These are phyloP conservation scores for Monoraphidium neglectum DNA, from an alignment of 139 green algal genomes.

Conservation along the genomic window DNA sequence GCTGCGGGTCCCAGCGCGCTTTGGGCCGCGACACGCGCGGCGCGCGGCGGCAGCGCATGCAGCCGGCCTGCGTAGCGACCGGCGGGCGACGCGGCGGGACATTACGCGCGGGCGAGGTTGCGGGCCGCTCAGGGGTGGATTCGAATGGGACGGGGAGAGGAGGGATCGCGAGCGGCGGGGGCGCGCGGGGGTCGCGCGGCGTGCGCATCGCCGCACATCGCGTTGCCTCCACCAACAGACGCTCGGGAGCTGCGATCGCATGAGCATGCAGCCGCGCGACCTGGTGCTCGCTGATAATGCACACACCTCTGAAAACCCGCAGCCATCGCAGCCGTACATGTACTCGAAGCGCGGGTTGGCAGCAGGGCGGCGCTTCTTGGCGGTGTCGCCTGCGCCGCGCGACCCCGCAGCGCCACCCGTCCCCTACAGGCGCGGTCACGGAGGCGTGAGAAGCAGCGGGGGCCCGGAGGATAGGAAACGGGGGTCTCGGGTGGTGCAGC, in stretches of 20 bases:
- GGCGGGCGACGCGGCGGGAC: background rate
- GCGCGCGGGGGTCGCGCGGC: too few relatives aligned
- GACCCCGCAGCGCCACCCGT: too few relatives aligned
- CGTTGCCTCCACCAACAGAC: too few relatives aligned
- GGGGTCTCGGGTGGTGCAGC: too few relatives aligned
- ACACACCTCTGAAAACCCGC: constrained; percentile 7
- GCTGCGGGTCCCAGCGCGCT: constrained; percentile 28
- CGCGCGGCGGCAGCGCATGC: constrained; percentile 10
- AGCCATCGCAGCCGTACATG: constrained; percentile 16
- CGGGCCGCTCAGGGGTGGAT: background rate
- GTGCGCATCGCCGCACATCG: too few relatives aligned
- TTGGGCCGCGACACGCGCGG: constrained; percentile 32
- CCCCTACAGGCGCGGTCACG: too few relatives aligned
- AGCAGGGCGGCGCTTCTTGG: background rate
- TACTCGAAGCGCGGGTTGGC: constrained; percentile 2
- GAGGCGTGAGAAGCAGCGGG: background rate
- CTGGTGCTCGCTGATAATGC: background rate
- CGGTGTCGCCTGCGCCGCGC: background rate
- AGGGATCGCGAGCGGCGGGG: too few relatives aligned
- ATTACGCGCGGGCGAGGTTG: background rate
- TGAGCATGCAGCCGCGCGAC: background rate
- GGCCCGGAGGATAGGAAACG: too few relatives aligned
- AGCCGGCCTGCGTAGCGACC: constrained; percentile 10
- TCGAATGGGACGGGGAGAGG: too few relatives aligned
- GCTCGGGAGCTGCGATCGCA: background rate